Base-by-base conservation (phyloP, 805 yeast genomes). In the Wickerhamomyces xylosicus region DNA sequence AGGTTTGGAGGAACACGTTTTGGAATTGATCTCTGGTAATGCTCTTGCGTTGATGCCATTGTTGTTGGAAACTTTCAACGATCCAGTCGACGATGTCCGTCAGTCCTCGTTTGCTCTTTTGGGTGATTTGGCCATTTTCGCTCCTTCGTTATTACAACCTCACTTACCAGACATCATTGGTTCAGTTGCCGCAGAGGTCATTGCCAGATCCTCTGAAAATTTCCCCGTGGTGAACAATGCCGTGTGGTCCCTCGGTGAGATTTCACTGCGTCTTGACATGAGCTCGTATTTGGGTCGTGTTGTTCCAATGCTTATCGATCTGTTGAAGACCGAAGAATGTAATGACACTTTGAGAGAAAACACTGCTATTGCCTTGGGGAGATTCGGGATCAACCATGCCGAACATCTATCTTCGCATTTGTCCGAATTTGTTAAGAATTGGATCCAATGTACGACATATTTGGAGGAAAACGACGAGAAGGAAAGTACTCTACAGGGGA, bases 231-330 rank as follows among this genome's bases (percentile, higher is more conserved):
- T 79, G 50, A 85, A 84, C 59, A 92, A 92, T 58, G 92, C 97
- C 1, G 77, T 85, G 37, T 92, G 98, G 98, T 75, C 95, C 2
- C 62, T 84, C 13, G 97, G 98, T 34, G 95, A 92, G 57, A 75
- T 92, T 22, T 69, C 85, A 3, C 65, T 87, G 52, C 72, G 84
- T 40, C 63, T 66, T 1, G 65, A 67, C 31, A 48, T 79, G 44
- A 62, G 61, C 33, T 77, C 76, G 14, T 80, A 71, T 51, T 56
- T 79, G 34, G 61, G 57, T 31, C 76, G 75, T 43, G 58, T 82
- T 45, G 64, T 78, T 44, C 67, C 64, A 33, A 58, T 77, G 18
- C 58, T 85, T 40, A 72, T 81, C 14, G 77, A 79, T 7, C 67
- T 80, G n/a, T 56, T 85, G 35, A 66, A 71, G 43, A 62, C 74